Conservation (phyloP, 202 grass and related monocot genomes). For the Eragrostis tef region DNA sequence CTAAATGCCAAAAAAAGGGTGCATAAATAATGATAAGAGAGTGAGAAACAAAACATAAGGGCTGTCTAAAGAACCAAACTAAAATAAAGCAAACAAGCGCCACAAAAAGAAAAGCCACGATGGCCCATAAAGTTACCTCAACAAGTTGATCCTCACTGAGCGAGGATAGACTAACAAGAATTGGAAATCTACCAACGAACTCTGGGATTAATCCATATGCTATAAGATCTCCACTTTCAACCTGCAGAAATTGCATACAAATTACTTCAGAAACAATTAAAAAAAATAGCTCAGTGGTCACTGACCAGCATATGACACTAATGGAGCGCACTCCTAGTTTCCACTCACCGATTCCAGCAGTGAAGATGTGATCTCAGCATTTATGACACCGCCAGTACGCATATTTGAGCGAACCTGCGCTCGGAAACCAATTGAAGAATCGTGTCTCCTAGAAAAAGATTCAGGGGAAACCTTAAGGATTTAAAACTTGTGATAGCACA, state of each 20-base stretch:
- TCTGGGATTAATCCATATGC: slow-evolving; percentile 75
- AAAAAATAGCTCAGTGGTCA: slow-evolving; percentile 3
- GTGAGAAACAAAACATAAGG: slow-evolving; percentile 4
- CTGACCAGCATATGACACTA: not conserved
- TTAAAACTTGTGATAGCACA: slow-evolving; percentile 25
- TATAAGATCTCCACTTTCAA: slow-evolving; percentile 77
- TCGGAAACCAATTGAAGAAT: slow-evolving; percentile 76
- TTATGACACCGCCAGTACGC: slow-evolving; percentile 51
- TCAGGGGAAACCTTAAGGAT: slow-evolving; percentile 20
- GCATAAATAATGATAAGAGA: not conserved
- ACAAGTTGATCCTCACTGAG: slow-evolving; percentile 77
- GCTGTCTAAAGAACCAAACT: not conserved
- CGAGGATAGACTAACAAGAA: slow-evolving; percentile 74
- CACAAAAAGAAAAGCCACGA: not conserved
- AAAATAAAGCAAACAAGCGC: not conserved
- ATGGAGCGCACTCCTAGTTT: slow-evolving; percentile 15
- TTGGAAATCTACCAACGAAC: slow-evolving; percentile 77
- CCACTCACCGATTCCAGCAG: slow-evolving; percentile 69
- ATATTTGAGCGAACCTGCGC: slow-evolving; percentile 70
- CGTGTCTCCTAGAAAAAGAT: slow-evolving; percentile 53
- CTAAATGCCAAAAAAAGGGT: slow-evolving; percentile 21
- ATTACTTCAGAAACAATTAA: slow-evolving; percentile 16
- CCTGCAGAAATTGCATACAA: slow-evolving; percentile 52
- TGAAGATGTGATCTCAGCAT: slow-evolving; percentile 63
- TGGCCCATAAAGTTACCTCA: slow-evolving; percentile 52